Percentiles rank a stretch among this genome's conserved stretches.
Conservation (phyloP, 2,329 filamentous ascomycete genomes). For the Botrytis elliptica region DNA sequence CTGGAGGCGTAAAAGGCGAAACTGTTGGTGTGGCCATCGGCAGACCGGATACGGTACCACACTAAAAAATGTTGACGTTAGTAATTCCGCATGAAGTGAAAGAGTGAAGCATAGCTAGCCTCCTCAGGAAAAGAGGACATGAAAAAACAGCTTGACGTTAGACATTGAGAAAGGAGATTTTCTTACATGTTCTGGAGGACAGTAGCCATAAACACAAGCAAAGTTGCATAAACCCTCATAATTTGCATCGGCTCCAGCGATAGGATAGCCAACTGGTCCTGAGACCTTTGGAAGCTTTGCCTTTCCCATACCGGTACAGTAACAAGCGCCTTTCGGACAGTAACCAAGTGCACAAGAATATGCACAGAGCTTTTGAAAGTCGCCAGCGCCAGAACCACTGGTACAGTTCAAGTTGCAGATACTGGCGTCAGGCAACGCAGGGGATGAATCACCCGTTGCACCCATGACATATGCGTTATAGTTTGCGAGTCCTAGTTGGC, state of each 20-base stretch:
- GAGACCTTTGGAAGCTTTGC: background rate
- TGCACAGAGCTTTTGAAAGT: conserved; percentile 41
- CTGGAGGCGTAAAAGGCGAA: conserved; percentile 8
- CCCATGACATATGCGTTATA: conserved; percentile 6
- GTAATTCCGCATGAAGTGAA: background rate
- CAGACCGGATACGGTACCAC: background rate
- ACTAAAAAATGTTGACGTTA: background rate
- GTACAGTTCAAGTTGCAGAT: conserved; percentile 21
- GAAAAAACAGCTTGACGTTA: background rate
- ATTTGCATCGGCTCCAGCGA: conserved; percentile 1
- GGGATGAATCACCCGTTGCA: background rate
- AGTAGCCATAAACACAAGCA: conserved; percentile 12
- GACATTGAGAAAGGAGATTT: background rate
- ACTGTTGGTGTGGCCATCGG: conserved; percentile 5
- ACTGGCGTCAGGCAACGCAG: background rate
- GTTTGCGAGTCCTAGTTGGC: background rate
- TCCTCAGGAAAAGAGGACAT: background rate
- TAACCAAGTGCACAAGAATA: conserved; percentile 34
- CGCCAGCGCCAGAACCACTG: conserved; percentile 34
- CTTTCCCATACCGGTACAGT: conserved; percentile 7
- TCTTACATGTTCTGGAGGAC: conserved; percentile 2
- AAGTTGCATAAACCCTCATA: conserved; percentile 4
- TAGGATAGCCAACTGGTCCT: background rate
- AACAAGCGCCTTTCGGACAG: conserved; percentile 25
- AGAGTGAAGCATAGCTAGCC: background rate